Evolutionary conservation across 208 protist genomes (phyloP), one percentile per base, ranked within the genome.

Genomic region (Trypanosoma melophagium): DNA sequence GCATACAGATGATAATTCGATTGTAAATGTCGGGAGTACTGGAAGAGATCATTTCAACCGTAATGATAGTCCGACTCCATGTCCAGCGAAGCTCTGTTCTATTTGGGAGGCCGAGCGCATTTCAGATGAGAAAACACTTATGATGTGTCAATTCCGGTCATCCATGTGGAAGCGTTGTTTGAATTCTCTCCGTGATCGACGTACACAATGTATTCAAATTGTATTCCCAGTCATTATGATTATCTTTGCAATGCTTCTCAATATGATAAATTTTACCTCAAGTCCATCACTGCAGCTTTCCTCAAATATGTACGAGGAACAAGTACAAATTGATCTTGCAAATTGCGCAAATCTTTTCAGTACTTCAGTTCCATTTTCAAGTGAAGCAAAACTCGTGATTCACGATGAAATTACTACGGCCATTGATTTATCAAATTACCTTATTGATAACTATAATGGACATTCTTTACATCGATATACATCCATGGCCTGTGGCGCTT

Each of bases 141-240:
- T 73, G 57, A 68, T 50, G 50, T 76, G 55, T 31, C 85, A 94
- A 73, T 78, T 94, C 49, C 82, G 77, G 54, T 73, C 78, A 21
- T 76, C 79, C 61, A 55, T 94, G 76, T 40, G 73, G 53, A 90
- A 92, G 74, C 86, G 87, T 0, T 66, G 81, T 12, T 69, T 76
- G 62, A 81, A 75, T 57, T 60, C 76, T 38, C 57, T 89, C 57
- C 79, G 87, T 28, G 85, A 95, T 63, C 75, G 76, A 59, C 77
- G 84, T 54, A 90, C 80, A 42, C 81, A 84, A 62, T 87, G 76
- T 50, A 79, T 94, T 50, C 89, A 94, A 62, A 74, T 94, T 52
- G 47, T 88, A 7, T 87, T 83, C 71, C 89, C 85, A 5, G 79
- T 90, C 16, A 35, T 81, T 47, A 83, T 76, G 68, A 62, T 92